Evolutionary conservation across 2,329 filamentous ascomycete genomes (phyloP), one percentile per base, ranked within the genome.

Genomic region (Knufia petricola): DNA sequence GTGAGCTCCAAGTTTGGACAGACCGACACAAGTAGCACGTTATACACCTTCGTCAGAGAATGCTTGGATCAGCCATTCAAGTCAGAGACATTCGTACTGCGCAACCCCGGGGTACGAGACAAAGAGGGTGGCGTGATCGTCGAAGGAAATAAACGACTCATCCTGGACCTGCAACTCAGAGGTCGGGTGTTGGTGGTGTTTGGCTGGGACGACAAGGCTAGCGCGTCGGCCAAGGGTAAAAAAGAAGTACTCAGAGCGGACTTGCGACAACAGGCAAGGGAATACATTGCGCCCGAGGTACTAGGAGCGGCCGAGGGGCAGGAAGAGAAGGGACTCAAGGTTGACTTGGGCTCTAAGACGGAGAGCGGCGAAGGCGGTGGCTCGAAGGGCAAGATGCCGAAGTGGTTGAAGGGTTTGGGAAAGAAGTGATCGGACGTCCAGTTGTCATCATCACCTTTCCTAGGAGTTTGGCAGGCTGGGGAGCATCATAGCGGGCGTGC

Each of bases 161-260:
- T 95, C 50, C 73, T 75, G 45, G 79, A 82, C 49, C 75, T 94
- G 56, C 79, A 81, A 12, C 76, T 95, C 53, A 75, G 74, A 2
- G 81, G 81, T 4, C 76, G 79, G 28, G 81, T 89, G 26, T 70
- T 94, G 7, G 70, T 95, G 37, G 90, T 83, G 51, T 76, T 94
- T 52, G 67, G 80, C 1, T 94, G 87, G 85, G 78, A 80, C 17
- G 56, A 58, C n/a, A 76, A 82, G 31, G 84, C 81, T 1, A 71
- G 76, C n/a, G 59, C 68, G 1, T 68, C 73, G 9, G 75, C 74
- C 3, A 72, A 81, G 31, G 60, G 60, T 51, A 74, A 73, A 41
- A 68, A 66, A 20, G 69, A 76, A 13, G 79, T 85, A 46, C 65
- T 92, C 49, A 82, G 78, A 53, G 63, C 69, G 36, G 75, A 78